Evolutionary conservation across 2,329 filamentous ascomycete genomes (phyloP).

Genomic region (Trichoderma pleuroti): DNA sequence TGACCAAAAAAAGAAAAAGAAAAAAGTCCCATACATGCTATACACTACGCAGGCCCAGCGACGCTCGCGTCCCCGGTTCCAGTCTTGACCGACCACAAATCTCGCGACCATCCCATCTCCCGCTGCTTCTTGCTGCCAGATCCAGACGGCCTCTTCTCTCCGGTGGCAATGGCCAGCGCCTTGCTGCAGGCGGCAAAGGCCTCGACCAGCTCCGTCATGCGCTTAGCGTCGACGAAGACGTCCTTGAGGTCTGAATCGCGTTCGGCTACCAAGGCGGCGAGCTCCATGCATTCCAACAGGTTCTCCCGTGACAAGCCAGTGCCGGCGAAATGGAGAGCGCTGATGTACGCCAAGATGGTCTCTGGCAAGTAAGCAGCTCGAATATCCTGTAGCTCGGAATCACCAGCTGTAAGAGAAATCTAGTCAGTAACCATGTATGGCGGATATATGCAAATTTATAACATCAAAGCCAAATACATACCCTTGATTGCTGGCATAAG

Average conservation of each 20-base stretch:
- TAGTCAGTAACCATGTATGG: neutral
- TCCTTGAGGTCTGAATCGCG: slow-evolving; percentile 63
- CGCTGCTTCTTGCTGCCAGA: slow-evolving; percentile 57
- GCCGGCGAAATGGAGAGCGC: slow-evolving; percentile 74
- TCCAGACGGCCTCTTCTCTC: slow-evolving; percentile 50
- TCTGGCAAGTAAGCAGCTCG: slow-evolving; percentile 81
- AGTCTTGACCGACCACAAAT: slow-evolving; percentile 56
- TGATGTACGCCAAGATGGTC: slow-evolving; percentile 77
- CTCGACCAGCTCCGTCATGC: slow-evolving; percentile 73
- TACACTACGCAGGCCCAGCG: slow-evolving; percentile 4
- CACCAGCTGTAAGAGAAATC: slow-evolving; percentile 39
- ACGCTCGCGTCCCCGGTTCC: slow-evolving; percentile 1
- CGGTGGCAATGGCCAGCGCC: slow-evolving; percentile 57
- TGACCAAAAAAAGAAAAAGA: neutral
- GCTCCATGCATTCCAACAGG: slow-evolving; percentile 80
- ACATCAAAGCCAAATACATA: slow-evolving; percentile 34
- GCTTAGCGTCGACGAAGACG: slow-evolving; percentile 60
- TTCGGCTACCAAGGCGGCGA: slow-evolving; percentile 72
- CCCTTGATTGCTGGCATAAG: slow-evolving; percentile 54
- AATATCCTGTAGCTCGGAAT: slow-evolving; percentile 60
- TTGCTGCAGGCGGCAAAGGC: slow-evolving; percentile 75
- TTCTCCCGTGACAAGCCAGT: slow-evolving; percentile 70
- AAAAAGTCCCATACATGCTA: slow-evolving; percentile 4
- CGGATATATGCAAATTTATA: neutral
- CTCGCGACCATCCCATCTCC: slow-evolving; percentile 60